Conservation (phyloP, 495 filamentous ascomycete genomes). For the Halenospora varia region DNA sequence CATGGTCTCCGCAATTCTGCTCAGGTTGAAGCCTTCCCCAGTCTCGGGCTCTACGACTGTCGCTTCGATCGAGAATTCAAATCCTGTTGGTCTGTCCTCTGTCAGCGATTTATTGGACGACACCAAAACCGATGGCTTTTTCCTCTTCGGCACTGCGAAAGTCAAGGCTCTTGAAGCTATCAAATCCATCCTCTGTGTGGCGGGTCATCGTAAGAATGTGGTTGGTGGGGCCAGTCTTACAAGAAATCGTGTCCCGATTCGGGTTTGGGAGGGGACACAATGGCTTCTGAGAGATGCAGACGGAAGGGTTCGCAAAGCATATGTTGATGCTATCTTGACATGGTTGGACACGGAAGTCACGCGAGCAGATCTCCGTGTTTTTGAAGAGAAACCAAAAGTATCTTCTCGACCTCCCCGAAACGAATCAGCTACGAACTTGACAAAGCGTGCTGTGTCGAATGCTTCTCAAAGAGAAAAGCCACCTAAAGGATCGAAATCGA, state of each 20-base stretch:
- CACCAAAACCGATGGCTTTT: conserved; percentile 55
- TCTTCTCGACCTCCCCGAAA: conserved; percentile 21
- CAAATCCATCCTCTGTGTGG: conserved; percentile 73
- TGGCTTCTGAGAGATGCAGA: conserved; percentile 80
- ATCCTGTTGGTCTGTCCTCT: conserved; percentile 19
- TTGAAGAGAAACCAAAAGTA: conserved; percentile 48
- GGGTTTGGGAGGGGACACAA: conserved; percentile 88
- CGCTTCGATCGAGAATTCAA: conserved; percentile 40
- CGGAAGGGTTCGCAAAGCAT: conserved; percentile 72
- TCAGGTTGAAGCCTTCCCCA: conserved; percentile 62
- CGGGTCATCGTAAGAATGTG: conserved; percentile 60
- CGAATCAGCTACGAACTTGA: conserved; percentile 32
- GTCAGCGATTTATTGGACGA: conserved; percentile 21
- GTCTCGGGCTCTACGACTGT: conserved; percentile 33
- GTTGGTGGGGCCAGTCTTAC: conserved; percentile 58
- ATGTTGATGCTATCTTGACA: conserved; percentile 72
- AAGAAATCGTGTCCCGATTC: conserved; percentile 67
- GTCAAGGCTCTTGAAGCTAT: conserved; percentile 74
- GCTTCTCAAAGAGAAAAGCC: conserved; percentile 60
- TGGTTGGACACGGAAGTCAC: conserved; percentile 82
- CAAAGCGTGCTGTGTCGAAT: conserved; percentile 66
- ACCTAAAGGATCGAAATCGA: conserved; percentile 49
- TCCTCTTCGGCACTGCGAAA: conserved; percentile 69
- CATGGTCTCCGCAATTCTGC: conserved; percentile 77
- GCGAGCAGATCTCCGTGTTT: conserved; percentile 56